A percentile compares a stretch with the other conserved stretches of the same genome.
phyloP scores from a whole-genome alignment of 108 stramenopile species.

The Fragilaria crotonensis region DNA sequence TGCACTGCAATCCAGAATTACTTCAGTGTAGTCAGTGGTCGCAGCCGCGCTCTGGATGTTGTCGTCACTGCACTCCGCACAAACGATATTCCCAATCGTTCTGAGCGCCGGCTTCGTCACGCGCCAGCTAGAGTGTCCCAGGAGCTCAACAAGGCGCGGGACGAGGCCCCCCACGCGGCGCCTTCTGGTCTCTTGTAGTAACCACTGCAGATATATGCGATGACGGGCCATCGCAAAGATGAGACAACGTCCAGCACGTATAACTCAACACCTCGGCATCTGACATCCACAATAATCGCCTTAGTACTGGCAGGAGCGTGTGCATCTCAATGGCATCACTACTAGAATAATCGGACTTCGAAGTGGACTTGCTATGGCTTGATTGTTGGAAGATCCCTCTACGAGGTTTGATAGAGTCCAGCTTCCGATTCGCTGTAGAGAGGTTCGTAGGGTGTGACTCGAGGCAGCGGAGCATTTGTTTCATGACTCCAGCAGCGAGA shows the following conservation, averaged over 20 bases:
- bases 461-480: conserved; percentile 58
- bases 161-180: conserved; percentile 62
- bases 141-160: conserved; percentile 86
- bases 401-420: conserved; percentile 79
- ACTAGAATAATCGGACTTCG: conserved; percentile 36
- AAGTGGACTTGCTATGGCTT: conserved; percentile 11
- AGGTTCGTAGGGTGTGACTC: conserved; percentile 52
- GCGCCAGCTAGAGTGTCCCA: conserved; percentile 79
- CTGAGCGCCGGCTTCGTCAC: conserved; percentile 94
- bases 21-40: conserved; percentile 87
- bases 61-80: conserved; percentile 88
- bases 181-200: conserved; percentile 35
- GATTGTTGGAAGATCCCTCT: conserved; percentile 59
- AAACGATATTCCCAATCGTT: conserved; percentile 95
- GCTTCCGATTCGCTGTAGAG: conserved; percentile 64
- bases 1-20: conserved; percentile 87
- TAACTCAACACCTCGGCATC: conserved; percentile 91
- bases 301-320: conserved; percentile 70
- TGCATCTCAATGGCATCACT: conserved; percentile 77
- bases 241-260: conserved; percentile 92
- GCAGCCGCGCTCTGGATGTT: conserved; percentile 23
- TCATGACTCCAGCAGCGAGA: conserved; percentile 75
- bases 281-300: conserved; percentile 62
- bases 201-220: conserved; percentile 91
- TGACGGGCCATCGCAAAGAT: conserved; percentile 92